phyloP scores from a whole-genome alignment of 805 yeast genomes.

The Wickerhamomyces rabaulensis region DNA sequence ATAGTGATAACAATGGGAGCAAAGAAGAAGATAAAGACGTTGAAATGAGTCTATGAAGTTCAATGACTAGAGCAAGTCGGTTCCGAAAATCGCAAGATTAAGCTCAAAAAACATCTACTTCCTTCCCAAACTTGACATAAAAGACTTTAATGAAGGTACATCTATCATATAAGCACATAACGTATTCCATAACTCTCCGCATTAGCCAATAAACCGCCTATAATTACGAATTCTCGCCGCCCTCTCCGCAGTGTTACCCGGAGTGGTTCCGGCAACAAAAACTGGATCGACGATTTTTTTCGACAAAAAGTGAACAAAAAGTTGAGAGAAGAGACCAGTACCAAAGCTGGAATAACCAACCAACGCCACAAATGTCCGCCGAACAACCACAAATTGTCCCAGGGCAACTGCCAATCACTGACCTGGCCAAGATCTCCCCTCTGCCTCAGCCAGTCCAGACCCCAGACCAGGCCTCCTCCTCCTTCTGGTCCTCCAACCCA shows the following conservation, averaged over 20 bases:
- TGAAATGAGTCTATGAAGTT: background rate
- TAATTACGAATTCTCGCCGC: too few relatives aligned
- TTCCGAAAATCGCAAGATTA: too few relatives aligned
- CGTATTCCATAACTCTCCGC: too few relatives aligned
- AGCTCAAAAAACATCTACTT: too few relatives aligned
- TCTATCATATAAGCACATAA: too few relatives aligned
- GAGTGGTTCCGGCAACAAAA: background rate
- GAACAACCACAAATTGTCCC: background rate
- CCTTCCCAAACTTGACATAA: too few relatives aligned
- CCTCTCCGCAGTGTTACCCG: background rate
- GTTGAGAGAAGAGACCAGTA: background rate
- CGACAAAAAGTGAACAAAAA: background rate
- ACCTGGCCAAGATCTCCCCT: constrained; percentile 2
- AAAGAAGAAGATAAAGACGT: background rate
- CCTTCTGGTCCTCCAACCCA: constrained; percentile 51
- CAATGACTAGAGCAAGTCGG: too few relatives aligned
- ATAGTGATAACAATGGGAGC: background rate
- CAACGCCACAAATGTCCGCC: background rate
- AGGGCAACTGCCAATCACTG: background rate
- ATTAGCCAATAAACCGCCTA: too few relatives aligned
- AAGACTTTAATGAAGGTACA: too few relatives aligned
- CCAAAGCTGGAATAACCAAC: too few relatives aligned
- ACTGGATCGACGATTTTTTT: background rate
- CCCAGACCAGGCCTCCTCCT: constrained; percentile 1
- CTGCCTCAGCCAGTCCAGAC: constrained; percentile 3